Percentiles rank a stretch among this genome's conserved stretches.
Evolutionary conservation across 2,329 filamentous ascomycete species (phyloP).

Genomic region (Cadophora gregata): DNA sequence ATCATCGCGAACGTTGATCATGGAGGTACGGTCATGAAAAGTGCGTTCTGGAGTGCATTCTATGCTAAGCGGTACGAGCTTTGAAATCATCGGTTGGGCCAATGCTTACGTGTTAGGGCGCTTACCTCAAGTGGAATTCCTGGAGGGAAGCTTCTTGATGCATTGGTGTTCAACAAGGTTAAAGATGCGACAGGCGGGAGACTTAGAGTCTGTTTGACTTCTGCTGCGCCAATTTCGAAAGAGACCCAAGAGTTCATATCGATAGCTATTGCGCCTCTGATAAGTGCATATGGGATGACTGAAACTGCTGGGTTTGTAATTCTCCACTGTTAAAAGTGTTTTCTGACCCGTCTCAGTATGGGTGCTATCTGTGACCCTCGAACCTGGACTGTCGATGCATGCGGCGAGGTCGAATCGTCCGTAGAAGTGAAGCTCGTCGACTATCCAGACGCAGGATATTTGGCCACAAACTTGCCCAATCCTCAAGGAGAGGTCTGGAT

Average conservation of each 20-base stretch:
- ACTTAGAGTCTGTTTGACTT: slow-evolving; percentile 90
- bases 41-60: slow-evolving; percentile 76
- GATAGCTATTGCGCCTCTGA: slow-evolving; percentile 91
- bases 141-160: slow-evolving; percentile 74
- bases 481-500: slow-evolving; percentile 95
- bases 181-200: slow-evolving; percentile 87
- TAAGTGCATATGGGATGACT: slow-evolving; percentile 90
- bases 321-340: not conserved
- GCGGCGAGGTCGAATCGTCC: slow-evolving; percentile 78
- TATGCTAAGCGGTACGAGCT: slow-evolving; percentile 65
- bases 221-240: slow-evolving; percentile 86
- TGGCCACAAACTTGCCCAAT: slow-evolving; percentile 66
- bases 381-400: slow-evolving; percentile 77
- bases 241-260: slow-evolving; percentile 91
- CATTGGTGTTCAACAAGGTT: slow-evolving; percentile 89
- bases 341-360: slow-evolving; percentile 50
- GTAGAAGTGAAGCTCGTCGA: slow-evolving; percentile 93
- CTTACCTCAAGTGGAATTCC: slow-evolving; percentile 59
- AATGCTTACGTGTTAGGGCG: not conserved
- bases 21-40: slow-evolving; percentile 70
- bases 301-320: slow-evolving; percentile 74
- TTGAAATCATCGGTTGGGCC: slow-evolving; percentile 25
- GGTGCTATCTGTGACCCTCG: slow-evolving; percentile 81
- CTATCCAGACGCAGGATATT: slow-evolving; percentile 85
- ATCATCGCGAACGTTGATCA: slow-evolving; percentile 73